Percentiles rank a stretch among this genome's conserved stretches.
Evolutionary conservation across 2,329 filamentous ascomycete genomes (phyloP).

Genomic region (Fusarium agapanthi): DNA sequence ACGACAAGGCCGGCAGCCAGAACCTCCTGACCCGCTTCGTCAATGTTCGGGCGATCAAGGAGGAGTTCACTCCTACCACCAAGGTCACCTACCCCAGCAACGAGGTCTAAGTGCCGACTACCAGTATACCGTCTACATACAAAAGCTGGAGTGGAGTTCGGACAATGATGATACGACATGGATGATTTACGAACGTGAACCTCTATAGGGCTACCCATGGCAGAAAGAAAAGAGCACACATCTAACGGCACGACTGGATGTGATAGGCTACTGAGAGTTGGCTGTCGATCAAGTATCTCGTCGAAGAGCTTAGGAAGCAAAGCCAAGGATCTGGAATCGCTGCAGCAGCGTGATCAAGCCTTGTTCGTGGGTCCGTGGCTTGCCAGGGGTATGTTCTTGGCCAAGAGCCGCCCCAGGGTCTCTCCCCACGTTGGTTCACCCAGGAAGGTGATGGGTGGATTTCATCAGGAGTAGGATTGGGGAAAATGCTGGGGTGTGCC

Average conservation of each 20-base stretch:
- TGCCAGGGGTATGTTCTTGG: conserved; percentile 28
- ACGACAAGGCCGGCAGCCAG: conserved; percentile 76
- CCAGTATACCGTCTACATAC: not conserved
- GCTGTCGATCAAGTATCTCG: conserved; percentile 10
- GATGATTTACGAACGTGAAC: conserved; percentile 6
- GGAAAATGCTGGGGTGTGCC: conserved; percentile 12
- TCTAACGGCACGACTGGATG: conserved; percentile 11
- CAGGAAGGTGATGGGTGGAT: conserved; percentile 41
- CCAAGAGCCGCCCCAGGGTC: conserved; percentile 29
- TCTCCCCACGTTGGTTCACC: conserved; percentile 40
- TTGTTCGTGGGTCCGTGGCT: conserved; percentile 21
- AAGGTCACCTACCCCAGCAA: conserved; percentile 77
- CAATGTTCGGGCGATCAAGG: conserved; percentile 74
- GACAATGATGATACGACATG: conserved; percentile 17
- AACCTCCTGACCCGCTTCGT: conserved; percentile 73
- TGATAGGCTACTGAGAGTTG: not conserved
- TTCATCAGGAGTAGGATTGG: conserved; percentile 20
- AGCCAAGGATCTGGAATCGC: conserved; percentile 33
- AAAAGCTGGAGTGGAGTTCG: not conserved
- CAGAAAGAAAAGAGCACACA: conserved; percentile 2
- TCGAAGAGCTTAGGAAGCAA: not conserved
- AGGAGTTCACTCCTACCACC: conserved; percentile 74
- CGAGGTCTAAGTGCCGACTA: conserved; percentile 57
- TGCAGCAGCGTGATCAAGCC: conserved; percentile 12
- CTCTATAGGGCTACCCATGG: conserved; percentile 7